A percentile compares a stretch with the other conserved stretches of the same genome.
phyloP scores from a whole-genome alignment of 805 yeast species.

The Wickerhamomyces bovis region DNA sequence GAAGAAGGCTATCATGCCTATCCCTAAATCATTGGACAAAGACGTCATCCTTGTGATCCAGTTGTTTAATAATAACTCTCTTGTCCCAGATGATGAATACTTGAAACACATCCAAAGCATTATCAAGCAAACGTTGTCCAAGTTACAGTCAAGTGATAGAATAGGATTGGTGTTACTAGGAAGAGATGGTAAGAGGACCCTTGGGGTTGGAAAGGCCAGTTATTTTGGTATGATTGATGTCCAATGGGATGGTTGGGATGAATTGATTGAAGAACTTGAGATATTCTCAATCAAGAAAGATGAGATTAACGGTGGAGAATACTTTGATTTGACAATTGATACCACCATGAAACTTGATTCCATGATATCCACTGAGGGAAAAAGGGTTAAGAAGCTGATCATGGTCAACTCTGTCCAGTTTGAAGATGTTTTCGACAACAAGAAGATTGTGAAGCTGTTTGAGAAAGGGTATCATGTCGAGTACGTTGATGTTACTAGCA shows the following conservation, averaged over 20 bases:
- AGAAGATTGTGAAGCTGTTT: background rate
- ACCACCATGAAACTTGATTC: constrained; percentile 5
- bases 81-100: constrained; percentile 26
- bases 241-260: constrained; percentile 46
- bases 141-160: constrained; percentile 32
- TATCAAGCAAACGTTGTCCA: constrained; percentile 24
- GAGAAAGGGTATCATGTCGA: background rate
- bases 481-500: background rate
- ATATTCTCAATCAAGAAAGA: constrained; percentile 13
- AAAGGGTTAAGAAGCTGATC: constrained; percentile 1
- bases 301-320: constrained; percentile 4
- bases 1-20: constrained; percentile 33
- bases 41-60: constrained; percentile 39
- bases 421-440: constrained; percentile 1
- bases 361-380: constrained; percentile 5
- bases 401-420: constrained; percentile 5
- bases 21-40: constrained; percentile 34
- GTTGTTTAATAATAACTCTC: constrained; percentile 31
- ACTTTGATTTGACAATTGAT: background rate
- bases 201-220: constrained; percentile 31
- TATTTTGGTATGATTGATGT: constrained; percentile 41
- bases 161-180: constrained; percentile 46
- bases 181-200: constrained; percentile 32
- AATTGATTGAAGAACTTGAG: constrained; percentile 32
- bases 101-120: constrained; percentile 18